These are phyloP conservation scores for Ceratobasidium sp. DNA, from an alignment of 1,284 basidiomycete species.

Conservation along the genomic window DNA sequence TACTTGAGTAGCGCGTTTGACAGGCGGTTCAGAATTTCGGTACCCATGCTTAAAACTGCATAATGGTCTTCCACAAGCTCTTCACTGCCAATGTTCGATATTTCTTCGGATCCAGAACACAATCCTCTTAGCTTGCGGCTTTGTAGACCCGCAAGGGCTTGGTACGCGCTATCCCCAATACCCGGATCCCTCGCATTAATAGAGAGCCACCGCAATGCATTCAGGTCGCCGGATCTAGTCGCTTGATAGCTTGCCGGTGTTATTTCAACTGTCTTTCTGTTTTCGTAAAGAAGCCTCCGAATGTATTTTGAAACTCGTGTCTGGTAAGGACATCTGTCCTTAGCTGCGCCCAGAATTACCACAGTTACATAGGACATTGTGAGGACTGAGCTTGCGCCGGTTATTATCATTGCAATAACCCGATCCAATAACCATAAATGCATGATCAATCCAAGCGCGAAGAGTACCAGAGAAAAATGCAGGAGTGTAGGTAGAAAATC, in stretches of 20 bases:
- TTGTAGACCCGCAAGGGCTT: background rate
- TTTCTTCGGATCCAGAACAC: too few species aligned
- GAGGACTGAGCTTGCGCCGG: background rate
- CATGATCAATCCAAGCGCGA: constrained; percentile 4
- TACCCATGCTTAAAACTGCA: background rate
- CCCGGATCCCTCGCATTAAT: constrained; percentile 1
- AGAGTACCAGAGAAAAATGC: constrained; percentile 8
- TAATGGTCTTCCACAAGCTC: background rate
- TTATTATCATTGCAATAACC: background rate
- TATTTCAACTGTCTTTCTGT: too few species aligned
- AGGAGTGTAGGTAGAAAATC: constrained; percentile 24
- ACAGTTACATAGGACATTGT: background rate
- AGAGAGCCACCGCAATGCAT: background rate
- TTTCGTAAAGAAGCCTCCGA: too few species aligned
- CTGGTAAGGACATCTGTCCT: constrained; percentile 1
- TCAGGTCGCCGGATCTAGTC: too few species aligned
- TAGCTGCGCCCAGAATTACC: background rate
- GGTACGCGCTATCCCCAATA: background rate
- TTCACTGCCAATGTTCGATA: too few species aligned
- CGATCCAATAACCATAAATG: constrained; percentile 8
- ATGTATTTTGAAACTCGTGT: constrained; percentile 9
- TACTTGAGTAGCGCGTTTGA: background rate
- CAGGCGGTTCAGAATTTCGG: background rate
- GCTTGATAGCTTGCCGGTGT: too few species aligned
- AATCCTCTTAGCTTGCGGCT: too few species aligned